Evolutionary conservation across 805 yeast species (phyloP), one percentile per base, ranked within the genome.

Genomic region (Wickerhamiella galacta): DNA sequence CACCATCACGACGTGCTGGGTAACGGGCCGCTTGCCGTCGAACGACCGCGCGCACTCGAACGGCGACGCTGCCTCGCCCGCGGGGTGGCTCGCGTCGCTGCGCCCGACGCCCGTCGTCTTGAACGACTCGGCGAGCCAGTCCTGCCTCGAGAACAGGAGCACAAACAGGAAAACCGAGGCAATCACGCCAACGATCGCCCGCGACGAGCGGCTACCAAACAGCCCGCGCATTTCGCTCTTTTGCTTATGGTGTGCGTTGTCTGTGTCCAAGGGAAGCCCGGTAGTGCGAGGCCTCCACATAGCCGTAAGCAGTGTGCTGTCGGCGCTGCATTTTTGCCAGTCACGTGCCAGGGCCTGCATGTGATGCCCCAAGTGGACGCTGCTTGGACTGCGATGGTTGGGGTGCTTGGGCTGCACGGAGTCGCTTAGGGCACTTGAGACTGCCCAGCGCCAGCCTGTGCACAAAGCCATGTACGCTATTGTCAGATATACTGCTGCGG

Each of bases 1-100:
- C 36, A 90, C 64, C 95, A 90, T 83, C 16, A 90, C 68, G 20
- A 85, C 95, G 46, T 66, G 87, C 49, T 78, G 77, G 22, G 58
- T 59, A 12, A 57, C 49, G 8, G 63, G 63, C 33, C 43, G 44
- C 35, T 46, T 50, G 30, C 61, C 61, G 30, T 58, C 61, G 30
- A 35, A 54, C 9, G 62, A 57, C 27, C 36, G 39, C 16, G 53
- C 32, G 42, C 63, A 58, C 16, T 30, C 34, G 8, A 34, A 23
- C n/a, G 39, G 28, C 9, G 24, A 17, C 12, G 15, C 20, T 10
- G 31, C 31, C 9, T 15, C 9, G 21, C 19, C 19, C 17, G 9
- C 19, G 29, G 12, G 11, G n/a, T n/a, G n/a, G 12, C 15, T 18
- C 12, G 5, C 20, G 3, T 24, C 28, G n/a, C 16, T 8, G 17